Evolutionary conservation across 2,329 filamentous ascomycete species (phyloP).

Genomic region (Capronia americana): DNA sequence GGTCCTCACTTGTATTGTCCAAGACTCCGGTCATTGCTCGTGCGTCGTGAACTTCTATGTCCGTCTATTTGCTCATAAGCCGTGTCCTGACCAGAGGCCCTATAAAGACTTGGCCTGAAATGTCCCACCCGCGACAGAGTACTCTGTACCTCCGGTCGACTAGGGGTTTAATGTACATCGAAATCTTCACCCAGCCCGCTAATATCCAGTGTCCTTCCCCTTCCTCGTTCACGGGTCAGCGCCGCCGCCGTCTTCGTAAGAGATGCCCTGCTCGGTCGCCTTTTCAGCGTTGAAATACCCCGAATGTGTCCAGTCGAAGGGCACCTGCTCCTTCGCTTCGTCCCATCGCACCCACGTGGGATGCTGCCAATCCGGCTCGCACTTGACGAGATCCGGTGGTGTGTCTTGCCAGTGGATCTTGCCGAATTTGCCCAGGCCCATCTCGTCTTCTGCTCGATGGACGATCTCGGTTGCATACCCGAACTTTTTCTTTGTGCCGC

Average conservation of each 20-base stretch:
- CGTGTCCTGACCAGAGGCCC: neutral
- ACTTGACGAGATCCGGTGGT: constrained; percentile 39
- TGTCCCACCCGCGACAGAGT: neutral
- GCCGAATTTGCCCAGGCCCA: constrained; percentile 2
- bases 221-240: neutral
- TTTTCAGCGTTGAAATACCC: constrained; percentile 11
- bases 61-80: constrained; percentile 2
- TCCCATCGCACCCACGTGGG: constrained; percentile 20
- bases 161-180: neutral
- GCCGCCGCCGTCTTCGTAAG: constrained; percentile 14
- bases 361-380: constrained; percentile 22
- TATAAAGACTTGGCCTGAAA: neutral
- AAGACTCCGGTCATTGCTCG: neutral
- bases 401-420: constrained; percentile 37
- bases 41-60: constrained; percentile 1
- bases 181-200: neutral
- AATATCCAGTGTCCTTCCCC: neutral
- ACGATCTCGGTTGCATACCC: constrained; percentile 51
- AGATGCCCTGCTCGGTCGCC: neutral
- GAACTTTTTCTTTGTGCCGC: constrained; percentile 57
- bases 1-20: neutral
- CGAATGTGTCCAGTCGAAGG: constrained; percentile 8
- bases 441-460: constrained; percentile 27
- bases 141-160: neutral
- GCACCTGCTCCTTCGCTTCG: constrained; percentile 10